Conservation (phyloP, 257 asterid genomes). For the Mitragyna speciosa region DNA sequence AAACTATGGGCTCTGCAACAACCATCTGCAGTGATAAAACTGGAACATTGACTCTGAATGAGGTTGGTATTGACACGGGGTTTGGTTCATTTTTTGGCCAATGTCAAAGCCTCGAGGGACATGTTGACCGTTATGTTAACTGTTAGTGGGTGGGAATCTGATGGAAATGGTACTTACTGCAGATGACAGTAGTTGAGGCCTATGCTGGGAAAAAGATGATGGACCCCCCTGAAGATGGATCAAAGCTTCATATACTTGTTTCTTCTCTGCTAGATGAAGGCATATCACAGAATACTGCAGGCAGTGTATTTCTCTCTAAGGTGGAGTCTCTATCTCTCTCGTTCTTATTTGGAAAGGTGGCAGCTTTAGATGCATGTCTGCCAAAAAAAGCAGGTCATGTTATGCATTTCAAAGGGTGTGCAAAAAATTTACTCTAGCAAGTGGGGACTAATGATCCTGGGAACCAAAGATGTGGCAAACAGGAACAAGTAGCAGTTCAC, state of each 20-base stretch:
- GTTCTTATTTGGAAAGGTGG: background rate
- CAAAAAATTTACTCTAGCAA: background rate
- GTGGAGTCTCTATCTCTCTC: conserved; percentile 30
- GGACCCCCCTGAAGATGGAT: conserved; percentile 70
- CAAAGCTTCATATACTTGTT: conserved; percentile 50
- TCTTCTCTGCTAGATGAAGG: conserved; percentile 85
- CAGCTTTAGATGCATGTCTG: background rate
- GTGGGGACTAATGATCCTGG: background rate
- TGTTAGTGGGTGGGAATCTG: background rate
- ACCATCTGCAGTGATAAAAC: conserved; percentile 98
- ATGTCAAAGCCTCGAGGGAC: conserved; percentile 16
- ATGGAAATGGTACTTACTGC: conserved; percentile 21
- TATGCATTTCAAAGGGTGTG: background rate
- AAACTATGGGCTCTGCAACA: conserved; percentile 98
- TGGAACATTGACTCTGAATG: conserved; percentile 92
- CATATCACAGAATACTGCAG: conserved; percentile 78
- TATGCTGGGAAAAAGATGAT: conserved; percentile 60
- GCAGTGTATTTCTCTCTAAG: conserved; percentile 82
- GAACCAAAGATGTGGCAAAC: background rate
- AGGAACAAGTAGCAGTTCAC: no score
- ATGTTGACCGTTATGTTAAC: conserved; percentile 6
- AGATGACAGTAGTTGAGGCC: conserved; percentile 97
- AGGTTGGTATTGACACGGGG: conserved; percentile 41
- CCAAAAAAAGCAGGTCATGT: background rate
- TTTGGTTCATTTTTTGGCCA: conserved; percentile 13